Evolutionary conservation across 2,329 filamentous ascomycete species (phyloP), one percentile per base, ranked within the genome.

Genomic region (Tolypocladium album): DNA sequence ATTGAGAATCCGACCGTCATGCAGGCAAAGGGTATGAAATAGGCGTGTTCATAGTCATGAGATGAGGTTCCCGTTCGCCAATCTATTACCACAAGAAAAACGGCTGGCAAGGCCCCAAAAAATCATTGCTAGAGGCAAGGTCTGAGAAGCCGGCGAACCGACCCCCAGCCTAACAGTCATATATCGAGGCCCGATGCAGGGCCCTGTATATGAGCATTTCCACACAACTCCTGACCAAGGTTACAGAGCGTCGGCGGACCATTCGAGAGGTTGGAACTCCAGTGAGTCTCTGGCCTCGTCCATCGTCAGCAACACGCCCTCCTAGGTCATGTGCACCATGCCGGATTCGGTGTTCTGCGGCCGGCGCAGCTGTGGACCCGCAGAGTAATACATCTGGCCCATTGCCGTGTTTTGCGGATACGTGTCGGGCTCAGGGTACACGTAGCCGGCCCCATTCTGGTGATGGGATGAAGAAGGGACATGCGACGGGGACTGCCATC

Each of bases 401-500:
- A 86, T 81, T 50, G 82, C 80, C 5, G 75, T 79, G 45, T 81
- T 80, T 57, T 83, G 81, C 42, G 82, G 81, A 62, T 87, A 88
- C 34, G 85, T 84, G 66, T 96, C 91, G 0, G 90, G 89, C 66
- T 97, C 95, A 9, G 88, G 85, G 70, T 95, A 96, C 63, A 89
- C 86, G 64, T 91, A 92, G 63, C 79, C 80, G 57, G 83, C 85
- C 53, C 82, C 83, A 53, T 78, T 75, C 63, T 92, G 47, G 31
- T 36, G 31, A 12, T 53, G 88, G 11, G 88, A 88, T 12, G 88
- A 85, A 65, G 91, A 85, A 39, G 83, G 82, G 64, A 85, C 84
- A 65, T 92, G 89, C 2, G 87, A 85, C 4, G 92, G 92, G 5
- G 92, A 95, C 65, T 91, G 89, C 92, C 93, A 97, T 59, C 90